Conservation (phyloP, 2,329 filamentous ascomycete genomes). For the Exophiala mesophila region DNA sequence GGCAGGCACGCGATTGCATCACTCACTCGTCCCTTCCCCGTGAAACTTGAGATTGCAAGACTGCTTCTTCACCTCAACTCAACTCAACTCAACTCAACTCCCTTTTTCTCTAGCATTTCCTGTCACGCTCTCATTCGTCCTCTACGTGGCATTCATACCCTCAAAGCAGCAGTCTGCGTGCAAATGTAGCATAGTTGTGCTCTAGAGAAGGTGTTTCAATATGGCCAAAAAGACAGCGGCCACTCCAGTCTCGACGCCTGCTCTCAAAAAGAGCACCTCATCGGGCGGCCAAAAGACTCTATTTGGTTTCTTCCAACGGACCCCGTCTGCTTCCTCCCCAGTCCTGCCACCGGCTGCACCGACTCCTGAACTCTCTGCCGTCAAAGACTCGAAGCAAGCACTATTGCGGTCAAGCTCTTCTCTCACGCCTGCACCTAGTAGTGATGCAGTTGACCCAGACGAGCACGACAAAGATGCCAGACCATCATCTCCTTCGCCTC, state of each 20-base stretch:
- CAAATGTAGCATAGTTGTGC: too few relatives aligned
- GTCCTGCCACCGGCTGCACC: conserved; percentile 8
- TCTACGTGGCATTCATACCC: too few relatives aligned
- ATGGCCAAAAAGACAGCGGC: conserved; percentile 37
- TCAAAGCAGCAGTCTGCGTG: too few relatives aligned
- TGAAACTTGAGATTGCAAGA: background rate
- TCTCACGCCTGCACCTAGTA: conserved; percentile 73
- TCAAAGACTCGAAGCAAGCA: conserved; percentile 46
- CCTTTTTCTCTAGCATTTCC: too few relatives aligned
- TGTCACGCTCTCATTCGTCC: too few relatives aligned
- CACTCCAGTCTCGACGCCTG: conserved; percentile 30
- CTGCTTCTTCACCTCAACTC: background rate
- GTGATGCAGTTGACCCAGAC: conserved; percentile 66
- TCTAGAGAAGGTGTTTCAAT: too few relatives aligned
- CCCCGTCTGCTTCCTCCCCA: conserved; percentile 27
- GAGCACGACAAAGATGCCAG: conserved; percentile 43
- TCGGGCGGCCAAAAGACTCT: conserved; percentile 64
- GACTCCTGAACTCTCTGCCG: conserved; percentile 31
- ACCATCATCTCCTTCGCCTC: conserved; percentile 47
- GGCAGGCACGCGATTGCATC: background rate
- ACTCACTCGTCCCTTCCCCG: background rate
- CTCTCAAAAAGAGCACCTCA: conserved; percentile 38
- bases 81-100: background rate
- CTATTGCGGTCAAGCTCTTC: conserved; percentile 38
- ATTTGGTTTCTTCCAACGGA: conserved; percentile 71